Base-by-base conservation (phyloP, 2,329 filamentous ascomycete genomes). In the Aureobasidium namibiae region DNA sequence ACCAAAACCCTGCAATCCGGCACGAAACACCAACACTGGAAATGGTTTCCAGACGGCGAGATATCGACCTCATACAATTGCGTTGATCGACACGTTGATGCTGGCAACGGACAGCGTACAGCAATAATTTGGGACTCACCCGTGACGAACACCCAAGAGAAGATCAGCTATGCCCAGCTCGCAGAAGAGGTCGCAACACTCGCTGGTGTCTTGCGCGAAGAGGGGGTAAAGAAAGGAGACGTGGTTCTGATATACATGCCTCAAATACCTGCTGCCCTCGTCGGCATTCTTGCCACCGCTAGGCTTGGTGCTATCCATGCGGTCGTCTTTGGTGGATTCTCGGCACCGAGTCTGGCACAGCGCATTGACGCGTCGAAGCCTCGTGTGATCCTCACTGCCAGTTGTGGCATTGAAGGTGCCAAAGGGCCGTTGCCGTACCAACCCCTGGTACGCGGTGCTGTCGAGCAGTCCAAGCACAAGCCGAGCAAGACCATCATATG, bases 231-330 rank as follows among this genome's bases (percentile, higher is more conserved):
- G 65, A 90, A 83, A 72, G 91, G 92, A 1, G 89, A 96, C 75
- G 87, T 94, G 0, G 90, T 96, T 6, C 80, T 96, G 63, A 82
- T 96, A 29, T 97, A 96, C 73, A 96, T 96, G 92, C 92, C 92
- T 58, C 96, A 96, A 92, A 90, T 96, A 44, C 92, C 92, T 0
- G 86, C 90, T 0, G 89, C 91, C 1, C 72, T 96, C n/a, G 84
- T 95, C 62, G 92, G 88, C 10, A 90, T 94, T 64, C 82, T 96
- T 4, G 91, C 92, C 24, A 83, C 88, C 61, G 85, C 85, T 62
- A 84, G 91, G 10, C 78, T 96, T 0, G 92, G 92, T 11, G 92
- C 91, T 16, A 84, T 96, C 56, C 92, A 97, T 70, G 86, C 89
- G 3, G 90, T 95, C 4, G 92, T 97, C 3, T 96, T 96, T 72